These are phyloP conservation scores for Annulohypoxylon nitens DNA, from an alignment of 495 filamentous ascomycete genomes.

Conservation along the genomic window DNA sequence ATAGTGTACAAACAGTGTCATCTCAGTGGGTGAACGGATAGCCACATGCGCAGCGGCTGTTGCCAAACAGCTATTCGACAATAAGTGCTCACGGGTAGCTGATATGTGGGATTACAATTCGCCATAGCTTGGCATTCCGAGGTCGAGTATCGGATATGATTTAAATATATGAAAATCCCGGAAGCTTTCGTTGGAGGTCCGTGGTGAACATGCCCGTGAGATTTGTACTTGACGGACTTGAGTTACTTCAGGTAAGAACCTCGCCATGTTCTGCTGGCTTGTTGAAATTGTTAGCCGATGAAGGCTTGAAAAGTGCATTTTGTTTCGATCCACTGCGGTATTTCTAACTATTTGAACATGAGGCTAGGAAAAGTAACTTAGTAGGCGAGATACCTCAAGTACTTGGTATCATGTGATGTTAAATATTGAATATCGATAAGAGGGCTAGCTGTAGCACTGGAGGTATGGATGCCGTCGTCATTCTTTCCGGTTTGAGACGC, in stretches of 20 bases:
- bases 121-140: background rate
- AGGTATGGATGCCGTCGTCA: constrained; percentile 36
- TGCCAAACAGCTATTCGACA: background rate
- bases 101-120: background rate
- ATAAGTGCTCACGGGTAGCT: background rate
- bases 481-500: constrained; percentile 23
- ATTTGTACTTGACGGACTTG: too few species aligned
- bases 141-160: background rate
- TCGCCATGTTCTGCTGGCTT: too few species aligned
- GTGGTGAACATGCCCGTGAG: too few species aligned
- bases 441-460: background rate
- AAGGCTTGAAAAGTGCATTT: too few species aligned
- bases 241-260: too few species aligned
- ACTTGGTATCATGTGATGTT: constrained; percentile 21
- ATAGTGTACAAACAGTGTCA: too few species aligned
- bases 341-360: background rate
- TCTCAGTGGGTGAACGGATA: background rate
- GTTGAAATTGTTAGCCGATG: too few species aligned
- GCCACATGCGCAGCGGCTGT: background rate
- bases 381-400: too few species aligned
- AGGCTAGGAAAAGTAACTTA: background rate
- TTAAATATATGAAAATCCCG: background rate
- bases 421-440: constrained; percentile 27
- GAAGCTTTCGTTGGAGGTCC: background rate
- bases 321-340: background rate